Evolutionary conservation across 2,329 filamentous ascomycete genomes (phyloP).

Genomic region (Colletotrichum magnum): DNA sequence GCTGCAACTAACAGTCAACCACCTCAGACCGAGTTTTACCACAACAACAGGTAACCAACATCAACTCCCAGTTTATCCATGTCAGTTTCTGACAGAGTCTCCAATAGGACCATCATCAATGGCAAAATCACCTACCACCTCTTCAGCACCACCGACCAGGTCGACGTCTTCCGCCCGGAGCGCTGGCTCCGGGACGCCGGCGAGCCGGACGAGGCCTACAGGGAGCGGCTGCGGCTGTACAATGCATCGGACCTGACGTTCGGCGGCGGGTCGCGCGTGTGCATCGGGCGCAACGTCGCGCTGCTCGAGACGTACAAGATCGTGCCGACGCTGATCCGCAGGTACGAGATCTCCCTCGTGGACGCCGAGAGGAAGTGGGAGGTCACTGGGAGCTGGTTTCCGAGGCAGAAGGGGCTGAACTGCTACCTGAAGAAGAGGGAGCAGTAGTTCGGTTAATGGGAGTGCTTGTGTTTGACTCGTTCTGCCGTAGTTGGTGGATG

Average conservation of each 20-base stretch:
- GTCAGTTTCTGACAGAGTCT: no score
- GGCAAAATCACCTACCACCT: slow-evolving; percentile 54
- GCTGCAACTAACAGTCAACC: neutral
- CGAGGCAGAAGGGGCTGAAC: slow-evolving; percentile 39
- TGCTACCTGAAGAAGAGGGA: slow-evolving; percentile 40
- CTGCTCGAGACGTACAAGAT: slow-evolving; percentile 53
- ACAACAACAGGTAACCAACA: slow-evolving; percentile 43
- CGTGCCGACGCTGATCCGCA: slow-evolving; percentile 57
- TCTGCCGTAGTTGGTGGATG: no score
- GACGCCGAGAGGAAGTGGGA: slow-evolving; percentile 42
- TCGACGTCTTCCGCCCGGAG: slow-evolving; percentile 60
- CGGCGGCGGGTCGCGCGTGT: slow-evolving; percentile 56
- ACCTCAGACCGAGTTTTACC: slow-evolving; percentile 54
- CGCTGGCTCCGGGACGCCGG: slow-evolving; percentile 58
- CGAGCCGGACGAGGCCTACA: slow-evolving; percentile 51
- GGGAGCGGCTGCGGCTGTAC: slow-evolving; percentile 52
- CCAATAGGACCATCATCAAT: slow-evolving; percentile 47
- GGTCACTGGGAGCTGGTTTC: slow-evolving; percentile 40
- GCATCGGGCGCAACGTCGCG: slow-evolving; percentile 54
- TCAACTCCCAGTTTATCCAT: no score
- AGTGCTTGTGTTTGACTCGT: no score
- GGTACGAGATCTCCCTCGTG: slow-evolving; percentile 55
- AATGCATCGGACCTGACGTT: slow-evolving; percentile 56
- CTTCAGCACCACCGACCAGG: slow-evolving; percentile 53
- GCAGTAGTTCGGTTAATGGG: neutral